Conservation (phyloP, 768 basidiomycete genomes). For the Lyophyllum atratum region DNA sequence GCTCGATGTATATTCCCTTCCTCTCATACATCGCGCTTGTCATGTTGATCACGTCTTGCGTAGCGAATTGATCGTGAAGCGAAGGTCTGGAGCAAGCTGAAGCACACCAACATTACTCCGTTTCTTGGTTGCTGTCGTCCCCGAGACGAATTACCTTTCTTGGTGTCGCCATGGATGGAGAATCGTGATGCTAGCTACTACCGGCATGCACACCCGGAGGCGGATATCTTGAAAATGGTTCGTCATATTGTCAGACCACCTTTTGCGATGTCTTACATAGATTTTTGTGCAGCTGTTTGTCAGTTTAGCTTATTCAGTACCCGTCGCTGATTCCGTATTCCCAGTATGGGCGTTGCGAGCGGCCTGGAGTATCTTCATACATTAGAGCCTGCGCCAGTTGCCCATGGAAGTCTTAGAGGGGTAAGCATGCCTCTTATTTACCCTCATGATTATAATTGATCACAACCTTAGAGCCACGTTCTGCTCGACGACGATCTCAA, state of each 20-base stretch:
- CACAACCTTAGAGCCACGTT: not conserved
- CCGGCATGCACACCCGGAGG: not conserved
- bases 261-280: not conserved
- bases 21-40: not conserved
- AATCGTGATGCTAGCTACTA: not conserved
- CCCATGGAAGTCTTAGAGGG: not conserved
- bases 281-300: not conserved
- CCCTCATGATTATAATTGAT: too few species aligned
- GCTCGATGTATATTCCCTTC: not conserved
- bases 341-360: not conserved
- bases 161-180: not conserved
- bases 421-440: not conserved
- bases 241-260: not conserved
- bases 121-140: not conserved
- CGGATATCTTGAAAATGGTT: not conserved
- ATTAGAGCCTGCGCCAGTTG: not conserved
- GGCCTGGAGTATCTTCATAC: not conserved
- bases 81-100: not conserved
- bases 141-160: not conserved
- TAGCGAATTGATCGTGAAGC: not conserved
- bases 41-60: not conserved
- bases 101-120: not conserved
- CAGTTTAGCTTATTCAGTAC: too few species aligned
- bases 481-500: not conserved
- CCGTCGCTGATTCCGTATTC: not conserved